These are phyloP conservation scores for Podaxis carcinomalis DNA, from an alignment of 768 basidiomycete species.

Conservation along the genomic window DNA sequence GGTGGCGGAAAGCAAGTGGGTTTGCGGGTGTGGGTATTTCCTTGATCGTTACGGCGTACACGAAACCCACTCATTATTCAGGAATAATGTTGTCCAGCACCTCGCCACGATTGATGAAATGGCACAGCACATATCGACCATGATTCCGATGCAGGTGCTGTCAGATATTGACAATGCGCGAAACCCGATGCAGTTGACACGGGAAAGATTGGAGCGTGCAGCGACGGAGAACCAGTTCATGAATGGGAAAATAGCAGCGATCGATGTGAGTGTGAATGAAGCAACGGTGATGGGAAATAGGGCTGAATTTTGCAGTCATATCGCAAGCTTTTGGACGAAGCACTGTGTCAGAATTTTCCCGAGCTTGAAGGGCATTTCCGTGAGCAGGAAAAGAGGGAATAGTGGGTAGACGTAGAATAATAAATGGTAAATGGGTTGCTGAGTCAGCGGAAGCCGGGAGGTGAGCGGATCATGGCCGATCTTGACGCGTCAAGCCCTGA, in stretches of 20 bases:
- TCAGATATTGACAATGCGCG: conserved; percentile 75
- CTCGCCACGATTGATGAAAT: conserved; percentile 65
- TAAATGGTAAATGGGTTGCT: neutral
- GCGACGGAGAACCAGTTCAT: conserved; percentile 90
- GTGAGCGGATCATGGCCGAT: conserved; percentile 9
- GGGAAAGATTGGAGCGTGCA: conserved; percentile 74
- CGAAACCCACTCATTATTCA: conserved; percentile 22
- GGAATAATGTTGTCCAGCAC: conserved; percentile 73
- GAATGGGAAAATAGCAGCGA: conserved; percentile 82
- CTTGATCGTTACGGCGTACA: neutral
- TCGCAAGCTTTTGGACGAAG: conserved; percentile 61
- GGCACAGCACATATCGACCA: conserved; percentile 55
- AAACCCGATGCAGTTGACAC: conserved; percentile 80
- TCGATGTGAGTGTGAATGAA: conserved; percentile 45
- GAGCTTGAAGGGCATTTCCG: conserved; percentile 44
- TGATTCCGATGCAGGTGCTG: conserved; percentile 72
- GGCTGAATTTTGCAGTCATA: conserved; percentile 52
- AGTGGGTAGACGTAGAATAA: neutral
- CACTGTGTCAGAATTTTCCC: conserved; percentile 68
- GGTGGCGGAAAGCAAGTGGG: conserved; percentile 74
- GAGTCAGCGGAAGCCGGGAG: conserved; percentile 8
- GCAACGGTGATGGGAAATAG: neutral
- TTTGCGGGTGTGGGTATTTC: conserved; percentile 55
- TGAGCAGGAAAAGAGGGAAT: neutral
- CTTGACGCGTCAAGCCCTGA: conserved; percentile 3